Evolutionary conservation across 352 stramenopile genomes (phyloP), one percentile per base, ranked within the genome.

Genomic region (Poterioochromonas sp.): DNA sequence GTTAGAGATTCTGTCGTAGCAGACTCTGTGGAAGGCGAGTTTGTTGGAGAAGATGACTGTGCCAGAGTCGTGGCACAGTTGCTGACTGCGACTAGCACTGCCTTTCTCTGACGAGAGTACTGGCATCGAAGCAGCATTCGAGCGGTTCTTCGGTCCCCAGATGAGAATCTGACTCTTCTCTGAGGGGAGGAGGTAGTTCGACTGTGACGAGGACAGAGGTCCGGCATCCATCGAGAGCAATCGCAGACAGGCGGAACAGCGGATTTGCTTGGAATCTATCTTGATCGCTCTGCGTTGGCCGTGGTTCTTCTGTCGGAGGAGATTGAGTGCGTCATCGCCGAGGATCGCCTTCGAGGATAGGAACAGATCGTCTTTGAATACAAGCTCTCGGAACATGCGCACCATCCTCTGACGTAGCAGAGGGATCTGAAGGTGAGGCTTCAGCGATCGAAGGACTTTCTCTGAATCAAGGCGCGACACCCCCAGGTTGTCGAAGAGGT

Each of bases 281-380:
- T 74, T 74, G 1, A 74, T 74, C 1, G 39, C 65, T 32, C 40
- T 3, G 3, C 65, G 37, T 54, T 74, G 65, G 1, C 65, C n/a
- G 1, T 39, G 37, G 40, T 74, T 74, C 18, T 58, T 8, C 29
- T 74, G 65, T 58, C 39, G 0, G 2, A 74, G 12, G 3, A 74
- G 29, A 26, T 34, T 20, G 12, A 74, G 1, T 26, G 39, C 29
- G 3, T 74, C 65, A 26, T 74, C 40, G 3, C 53, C 0, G 11
- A 58, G 40, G 1, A 74, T 53, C 0, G 40, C 1, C 18, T 18
- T 8, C 3, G 2, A 51, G 5, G 35, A 5, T 26, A 22, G 15
- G 11, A 34, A 2, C 12, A 74, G 11, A 40, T 18, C 11, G 3
- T 58, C 12, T 20, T 58, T 18, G 15, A 54, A 58, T 18, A 34